Evolutionary conservation across 805 yeast species (phyloP), one percentile per base, ranked within the genome.

Genomic region (Starmerella roubikii): DNA sequence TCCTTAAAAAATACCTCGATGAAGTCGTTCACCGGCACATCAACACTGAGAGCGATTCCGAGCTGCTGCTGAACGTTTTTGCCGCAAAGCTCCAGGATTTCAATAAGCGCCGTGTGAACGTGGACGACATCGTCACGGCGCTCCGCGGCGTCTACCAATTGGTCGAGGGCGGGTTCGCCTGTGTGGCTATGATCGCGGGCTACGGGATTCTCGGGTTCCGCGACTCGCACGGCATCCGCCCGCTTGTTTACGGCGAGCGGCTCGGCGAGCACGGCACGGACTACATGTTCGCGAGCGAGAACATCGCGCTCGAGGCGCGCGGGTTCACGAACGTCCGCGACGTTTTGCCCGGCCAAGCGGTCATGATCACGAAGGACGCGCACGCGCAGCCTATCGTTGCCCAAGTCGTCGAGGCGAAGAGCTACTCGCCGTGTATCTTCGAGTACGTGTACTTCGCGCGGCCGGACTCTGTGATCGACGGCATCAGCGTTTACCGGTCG

Each of bases 401-500:
- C 50, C 97, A 91, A 63, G 85, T 88, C 33, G 91, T 78, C 8
- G 78, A 80, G 45, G 71, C 77, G 47, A 67, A 69, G 56, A 62
- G 78, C 2, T 86, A 85, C 61, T 77, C 95, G 13, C 98, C 98
- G 7, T 97, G 93, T 64, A 76, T 91, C 46, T 91, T 91, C 54
- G 98, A 91, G 62, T 91, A 86, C 58, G 98, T 91, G 33, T 91
- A 91, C 63, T 91, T 91, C 66, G 97, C 98, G 15, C 76, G 98
- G 57, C 96, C 97, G 0, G 98, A 91, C 58, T 78, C 93, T 30
- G 94, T 91, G 22, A 62, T 86, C 45, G 98, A 91, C 59, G 98
- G 97, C n/a, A 80, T 91, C 33, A 80, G 94, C 15, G 97, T 91
- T 17, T 91, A 91, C 61, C 76, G 86, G 52, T 78, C 94, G 26